phyloP scores from a whole-genome alignment of 495 filamentous ascomycete genomes.

The Monascus purpureus region DNA sequence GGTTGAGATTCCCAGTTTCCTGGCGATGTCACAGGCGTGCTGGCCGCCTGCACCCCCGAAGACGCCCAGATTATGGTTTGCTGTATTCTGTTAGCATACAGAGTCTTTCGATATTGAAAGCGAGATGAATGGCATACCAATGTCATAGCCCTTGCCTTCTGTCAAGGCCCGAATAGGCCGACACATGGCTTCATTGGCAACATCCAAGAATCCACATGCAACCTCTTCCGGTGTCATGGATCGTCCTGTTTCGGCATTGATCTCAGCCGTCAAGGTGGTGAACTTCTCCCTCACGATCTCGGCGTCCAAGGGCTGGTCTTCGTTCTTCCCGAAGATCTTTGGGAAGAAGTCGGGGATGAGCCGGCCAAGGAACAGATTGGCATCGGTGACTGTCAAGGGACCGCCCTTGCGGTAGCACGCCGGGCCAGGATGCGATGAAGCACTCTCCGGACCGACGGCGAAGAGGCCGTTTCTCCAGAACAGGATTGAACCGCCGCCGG shows the following conservation, averaged over 20 bases:
- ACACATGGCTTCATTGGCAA: constrained; percentile 41
- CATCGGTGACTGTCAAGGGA: constrained; percentile 85
- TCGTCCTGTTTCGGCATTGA: constrained; percentile 54
- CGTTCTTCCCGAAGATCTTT: constrained; percentile 87
- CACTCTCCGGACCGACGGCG: constrained; percentile 87
- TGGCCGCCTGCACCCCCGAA: constrained; percentile 44
- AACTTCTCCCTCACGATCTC: constrained; percentile 66
- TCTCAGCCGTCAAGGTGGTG: constrained; percentile 58
- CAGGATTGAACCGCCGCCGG: constrained; percentile 83
- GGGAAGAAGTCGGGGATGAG: constrained; percentile 92
- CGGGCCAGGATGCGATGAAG: constrained; percentile 83
- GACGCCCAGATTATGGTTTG: constrained; percentile 34
- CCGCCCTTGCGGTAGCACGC: constrained; percentile 93
- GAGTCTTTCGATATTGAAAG: not conserved
- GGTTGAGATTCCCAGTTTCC: constrained; percentile 30
- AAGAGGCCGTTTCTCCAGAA: constrained; percentile 89
- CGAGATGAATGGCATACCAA: not conserved
- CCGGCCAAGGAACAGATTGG: constrained; percentile 83
- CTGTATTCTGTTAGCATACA: too few species aligned
- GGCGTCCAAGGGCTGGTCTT: constrained; percentile 73
- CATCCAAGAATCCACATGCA: constrained; percentile 44
- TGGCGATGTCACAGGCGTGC: constrained; percentile 37
- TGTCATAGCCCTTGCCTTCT: constrained; percentile 37
- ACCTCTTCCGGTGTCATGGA: constrained; percentile 71
- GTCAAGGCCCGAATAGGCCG: constrained; percentile 39